phyloP scores from a whole-genome alignment of 208 protist species.

The Wallacemonas sp. region DNA sequence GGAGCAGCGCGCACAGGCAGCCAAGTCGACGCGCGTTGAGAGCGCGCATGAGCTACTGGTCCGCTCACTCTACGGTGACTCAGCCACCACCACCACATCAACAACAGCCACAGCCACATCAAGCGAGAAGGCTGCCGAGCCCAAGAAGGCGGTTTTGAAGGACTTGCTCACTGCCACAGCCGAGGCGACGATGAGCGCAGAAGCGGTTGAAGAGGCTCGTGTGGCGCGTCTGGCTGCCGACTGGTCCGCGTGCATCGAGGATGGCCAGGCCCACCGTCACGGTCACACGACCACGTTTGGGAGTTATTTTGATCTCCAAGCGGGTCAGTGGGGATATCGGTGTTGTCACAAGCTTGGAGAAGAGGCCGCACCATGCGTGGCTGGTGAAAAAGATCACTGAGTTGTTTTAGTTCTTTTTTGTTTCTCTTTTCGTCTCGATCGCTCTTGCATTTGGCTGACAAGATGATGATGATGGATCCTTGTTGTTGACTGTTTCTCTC shows the following conservation, averaged over 20 bases:
- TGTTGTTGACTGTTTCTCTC: too few relatives aligned
- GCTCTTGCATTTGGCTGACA: too few relatives aligned
- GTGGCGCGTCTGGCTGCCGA: conserved; percentile 1
- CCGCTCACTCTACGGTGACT: conserved; percentile 55
- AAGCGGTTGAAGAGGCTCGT: conserved; percentile 14
- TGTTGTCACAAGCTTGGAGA: conserved; percentile 63
- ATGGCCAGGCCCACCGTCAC: conserved; percentile 30
- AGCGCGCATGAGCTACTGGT: conserved; percentile 48
- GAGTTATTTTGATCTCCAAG: conserved; percentile 67
- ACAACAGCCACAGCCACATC: conserved; percentile 16
- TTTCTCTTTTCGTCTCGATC: conserved; percentile 3
- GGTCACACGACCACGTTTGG: conserved; percentile 68
- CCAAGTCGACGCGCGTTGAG: conserved; percentile 11
- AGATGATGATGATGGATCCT: too few relatives aligned
- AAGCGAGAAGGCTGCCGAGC: neutral
- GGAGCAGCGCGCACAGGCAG: conserved; percentile 4
- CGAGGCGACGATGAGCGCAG: too few relatives aligned
- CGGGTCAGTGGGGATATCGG: conserved; percentile 76
- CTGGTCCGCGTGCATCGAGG: conserved; percentile 4
- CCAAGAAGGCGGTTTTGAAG: neutral
- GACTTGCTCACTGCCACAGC: neutral
- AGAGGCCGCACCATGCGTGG: conserved; percentile 48
- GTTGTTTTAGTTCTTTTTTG: conserved; percentile 17
- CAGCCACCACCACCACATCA: conserved; percentile 17
- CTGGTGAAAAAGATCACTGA: neutral